Conservation (phyloP, 495 filamentous ascomycete genomes). For the Xylaria acuta region DNA sequence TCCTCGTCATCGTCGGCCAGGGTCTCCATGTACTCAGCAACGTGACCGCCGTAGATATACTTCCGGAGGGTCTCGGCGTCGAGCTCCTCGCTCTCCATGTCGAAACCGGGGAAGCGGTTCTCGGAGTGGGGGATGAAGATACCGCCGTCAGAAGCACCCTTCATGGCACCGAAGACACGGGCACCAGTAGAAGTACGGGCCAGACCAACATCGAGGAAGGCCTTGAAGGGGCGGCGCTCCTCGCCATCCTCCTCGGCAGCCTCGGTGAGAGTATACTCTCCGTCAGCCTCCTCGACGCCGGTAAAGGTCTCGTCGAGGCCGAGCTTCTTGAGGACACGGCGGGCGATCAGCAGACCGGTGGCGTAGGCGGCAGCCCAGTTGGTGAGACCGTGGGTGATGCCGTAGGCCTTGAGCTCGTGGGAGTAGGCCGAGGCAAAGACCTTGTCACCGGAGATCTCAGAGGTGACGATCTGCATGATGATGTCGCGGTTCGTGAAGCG, state of each 20-base stretch:
- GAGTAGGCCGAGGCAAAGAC: slow-evolving; percentile 91
- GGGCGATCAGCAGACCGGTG: slow-evolving; percentile 94
- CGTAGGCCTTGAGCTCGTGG: slow-evolving; percentile 97
- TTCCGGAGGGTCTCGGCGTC: slow-evolving; percentile 95
- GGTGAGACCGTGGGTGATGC: slow-evolving; percentile 96
- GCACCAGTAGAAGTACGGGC: slow-evolving; percentile 95
- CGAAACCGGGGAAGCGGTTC: slow-evolving; percentile 98
- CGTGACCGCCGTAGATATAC: slow-evolving; percentile 98
- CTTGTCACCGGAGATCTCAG: slow-evolving; percentile 98
- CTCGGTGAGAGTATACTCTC: slow-evolving; percentile 93
- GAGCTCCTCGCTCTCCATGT: slow-evolving; percentile 95
- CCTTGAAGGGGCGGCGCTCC: slow-evolving; percentile 95
- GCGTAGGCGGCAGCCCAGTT: slow-evolving; percentile 99
- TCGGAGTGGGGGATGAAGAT: slow-evolving; percentile 97
- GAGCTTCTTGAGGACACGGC: slow-evolving; percentile 95
- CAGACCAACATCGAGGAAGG: slow-evolving; percentile 96
- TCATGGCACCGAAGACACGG: slow-evolving; percentile 99
- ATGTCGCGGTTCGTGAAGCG: slow-evolving; percentile 99
- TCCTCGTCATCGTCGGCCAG: slow-evolving; percentile 99
- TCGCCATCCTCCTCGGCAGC: slow-evolving; percentile 83
- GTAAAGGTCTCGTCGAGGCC: slow-evolving; percentile 87
- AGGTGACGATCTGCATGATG: slow-evolving; percentile 94
- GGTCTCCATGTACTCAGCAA: slow-evolving; percentile 99
- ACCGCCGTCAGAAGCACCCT: slow-evolving; percentile 98
- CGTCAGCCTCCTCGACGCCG: slow-evolving; percentile 93